Percentiles rank a stretch among this genome's conserved stretches.
Conservation (phyloP, 2,329 filamentous ascomycete species). For the Botrytis fragariae region DNA sequence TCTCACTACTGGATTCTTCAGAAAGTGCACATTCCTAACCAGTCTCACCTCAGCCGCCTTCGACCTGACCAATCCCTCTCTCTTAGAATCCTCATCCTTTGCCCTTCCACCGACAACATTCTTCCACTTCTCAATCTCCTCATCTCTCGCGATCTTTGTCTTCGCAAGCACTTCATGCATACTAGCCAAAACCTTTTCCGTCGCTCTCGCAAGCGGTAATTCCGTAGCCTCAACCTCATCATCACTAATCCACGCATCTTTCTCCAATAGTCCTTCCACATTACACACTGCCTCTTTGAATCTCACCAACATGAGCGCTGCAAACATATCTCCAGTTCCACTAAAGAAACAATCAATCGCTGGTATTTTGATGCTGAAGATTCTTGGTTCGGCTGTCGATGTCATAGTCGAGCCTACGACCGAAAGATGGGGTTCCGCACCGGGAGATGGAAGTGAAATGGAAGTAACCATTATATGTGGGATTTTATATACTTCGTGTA, state of each 20-base stretch:
- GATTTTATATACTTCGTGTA: constrained; percentile 73
- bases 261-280: constrained; percentile 48
- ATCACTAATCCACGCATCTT: constrained; percentile 69
- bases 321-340: constrained; percentile 98
- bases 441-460: constrained; percentile 61
- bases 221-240: constrained; percentile 68
- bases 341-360: constrained; percentile 91
- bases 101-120: constrained; percentile 45
- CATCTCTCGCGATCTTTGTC: constrained; percentile 64
- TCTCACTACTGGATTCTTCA: constrained; percentile 63
- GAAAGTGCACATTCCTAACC: constrained; percentile 67
- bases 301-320: constrained; percentile 81
- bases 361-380: constrained; percentile 86
- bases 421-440: constrained; percentile 56
- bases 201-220: constrained; percentile 78
- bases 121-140: constrained; percentile 56
- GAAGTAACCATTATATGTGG: constrained; percentile 94
- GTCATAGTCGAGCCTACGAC: constrained; percentile 77
- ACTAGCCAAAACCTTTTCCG: constrained; percentile 82
- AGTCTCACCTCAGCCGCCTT: constrained; percentile 88
- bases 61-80: constrained; percentile 64
- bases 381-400: constrained; percentile 63
- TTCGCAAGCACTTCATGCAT: constrained; percentile 83
- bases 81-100: constrained; percentile 41
- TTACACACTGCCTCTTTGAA: constrained; percentile 75